Percentiles rank a stretch among this genome's conserved stretches.
Evolutionary conservation across 345 rosid genomes (phyloP).

Genomic region (Geranium brycei): DNA sequence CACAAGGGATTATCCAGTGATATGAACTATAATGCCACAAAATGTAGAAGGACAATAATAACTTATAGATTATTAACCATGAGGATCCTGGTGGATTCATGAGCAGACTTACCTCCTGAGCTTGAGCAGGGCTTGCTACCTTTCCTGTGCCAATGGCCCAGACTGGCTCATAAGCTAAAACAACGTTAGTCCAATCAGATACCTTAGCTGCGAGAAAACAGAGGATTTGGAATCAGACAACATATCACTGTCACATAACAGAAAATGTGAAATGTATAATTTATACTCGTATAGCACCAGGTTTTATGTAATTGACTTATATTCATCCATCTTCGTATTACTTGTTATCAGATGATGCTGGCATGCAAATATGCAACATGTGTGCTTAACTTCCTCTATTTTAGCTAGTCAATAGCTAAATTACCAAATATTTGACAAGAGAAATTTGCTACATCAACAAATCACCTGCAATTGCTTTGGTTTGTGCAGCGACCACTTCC

Average conservation of each 20-base stretch:
- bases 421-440: too few relatives aligned
- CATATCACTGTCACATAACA: background rate
- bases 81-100: background rate
- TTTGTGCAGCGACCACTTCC: slow-evolving; percentile 55
- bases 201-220: background rate
- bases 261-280: background rate
- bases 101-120: slow-evolving; percentile 47
- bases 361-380: too few relatives aligned
- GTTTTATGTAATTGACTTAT: too few relatives aligned
- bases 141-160: slow-evolving; percentile 86
- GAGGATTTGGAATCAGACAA: too few relatives aligned
- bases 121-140: slow-evolving; percentile 70
- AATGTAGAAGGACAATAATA: too few relatives aligned
- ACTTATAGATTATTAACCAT: too few relatives aligned
- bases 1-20: too few relatives aligned
- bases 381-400: too few relatives aligned
- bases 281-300: background rate
- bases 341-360: too few relatives aligned
- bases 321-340: too few relatives aligned
- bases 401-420: too few relatives aligned
- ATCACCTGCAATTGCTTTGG: slow-evolving; percentile 62
- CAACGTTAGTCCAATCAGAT: slow-evolving; percentile 41
- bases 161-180: slow-evolving; percentile 69
- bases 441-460: background rate
- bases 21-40: too few relatives aligned